Evolutionary conservation across 192 early-diverging fungal genomes (phyloP), one percentile per base, ranked within the genome.

Genomic region (Bifiguratus adelaidae): DNA sequence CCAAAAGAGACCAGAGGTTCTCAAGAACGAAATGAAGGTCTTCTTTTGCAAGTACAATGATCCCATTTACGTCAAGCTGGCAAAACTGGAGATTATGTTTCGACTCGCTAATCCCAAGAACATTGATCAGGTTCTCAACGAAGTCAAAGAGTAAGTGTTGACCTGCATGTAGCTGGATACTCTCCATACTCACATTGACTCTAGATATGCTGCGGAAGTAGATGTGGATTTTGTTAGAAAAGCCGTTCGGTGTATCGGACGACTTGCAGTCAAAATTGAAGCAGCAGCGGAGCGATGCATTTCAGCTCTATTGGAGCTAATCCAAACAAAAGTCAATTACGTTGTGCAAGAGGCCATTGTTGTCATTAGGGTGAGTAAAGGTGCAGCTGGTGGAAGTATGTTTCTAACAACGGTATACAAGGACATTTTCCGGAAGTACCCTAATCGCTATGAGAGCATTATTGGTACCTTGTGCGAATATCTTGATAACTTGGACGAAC

Each of bases 11-110:
- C 92, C 92, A 2, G 86, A 89, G 7, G 73, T 96, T 18, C 70
- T 99, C 40, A 82, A 82, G 41, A 86, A 86, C 48, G 92, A 99
- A 62, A 80, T 96, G 59, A 91, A 92, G 47, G 89, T 91, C n/a
- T 99, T 99, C 65, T 99, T 96, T 58, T 96, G 93, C 81, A 97
- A 99, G 61, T 97, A 96, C 71, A 90, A 95, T 62, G 96, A 99
- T 62, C 92, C 96, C 7, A 92, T 95, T 55, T 97, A 96, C 64
- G 92, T 99, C 44, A 99, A 99, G 56, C 70, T 97, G 56, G 86
- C 91, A 27, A 99, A 99, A 65, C 80, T 99, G 8, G 94, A 96
- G 52, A 88, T 95, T 41, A 88, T 99, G 55, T 80, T 92, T 56
- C 76, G 88, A 50, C 68, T 99, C 29, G 83, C 86, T 3, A 84